Evolutionary conservation across 176 grass and related monocot genomes (phyloP), one percentile per base, ranked within the genome.

Genomic region (Musa troglodytarum): DNA sequence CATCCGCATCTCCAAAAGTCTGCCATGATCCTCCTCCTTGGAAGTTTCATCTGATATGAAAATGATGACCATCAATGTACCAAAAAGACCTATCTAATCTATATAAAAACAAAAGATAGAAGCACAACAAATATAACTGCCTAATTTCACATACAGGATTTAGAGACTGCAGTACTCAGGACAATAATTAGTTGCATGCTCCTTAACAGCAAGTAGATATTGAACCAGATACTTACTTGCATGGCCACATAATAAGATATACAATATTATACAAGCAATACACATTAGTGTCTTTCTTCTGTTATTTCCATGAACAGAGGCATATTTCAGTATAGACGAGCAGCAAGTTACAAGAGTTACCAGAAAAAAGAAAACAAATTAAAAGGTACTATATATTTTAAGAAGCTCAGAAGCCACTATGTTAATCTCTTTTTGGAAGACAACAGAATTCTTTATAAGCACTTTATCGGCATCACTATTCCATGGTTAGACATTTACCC

Each of bases 1-100:
- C 82, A 94, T 86, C 77, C 83, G 90, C 55, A 99, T 63, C 58
- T 99, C 96, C 75, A 94, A 83, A 53, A 87, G 88, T 29, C 50
- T 72, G 78, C 69, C 90, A 71, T 72, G 71, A 78, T 82, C 89
- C 73, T 77, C 82, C 29, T 78, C 81, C 84, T 88, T 55, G 24
- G 75, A 81, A 77, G 17, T 69, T 78, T 68, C 85, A 83, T 85
- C 90, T 87, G 82, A 73, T 64, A 79, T 43, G 76, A 54, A 77
- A 58, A 54, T 14, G 50, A 52, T 53, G 6, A 29, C 63, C 16
- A 75, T 16, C 4, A 75, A 57, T 29, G 1, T 9, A 19, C 49
- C 7, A 12, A 52, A 25, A 50, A 25, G 9, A 61, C 57, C 53
- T 53, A 56, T 10, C 22, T 74, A 54, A 61, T 61, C 14, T 17